Conservation (phyloP, 2,329 filamentous ascomycete genomes). For the Fusarium multiceps region DNA sequence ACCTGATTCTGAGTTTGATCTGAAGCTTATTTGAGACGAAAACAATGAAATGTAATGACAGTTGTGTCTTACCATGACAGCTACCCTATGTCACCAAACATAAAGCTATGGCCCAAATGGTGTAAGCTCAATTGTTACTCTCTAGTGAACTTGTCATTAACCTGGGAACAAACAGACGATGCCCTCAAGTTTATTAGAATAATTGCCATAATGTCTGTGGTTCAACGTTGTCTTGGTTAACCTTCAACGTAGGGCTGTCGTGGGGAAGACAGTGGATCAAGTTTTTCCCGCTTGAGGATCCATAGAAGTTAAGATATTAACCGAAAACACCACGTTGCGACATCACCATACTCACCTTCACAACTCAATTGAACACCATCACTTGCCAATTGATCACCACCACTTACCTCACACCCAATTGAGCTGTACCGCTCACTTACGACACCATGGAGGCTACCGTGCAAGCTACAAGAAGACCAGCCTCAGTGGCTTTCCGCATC, state of each 20-base stretch:
- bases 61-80: neutral
- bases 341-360: slow-evolving; percentile 10
- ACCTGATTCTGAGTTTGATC: neutral
- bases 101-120: neutral
- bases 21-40: neutral
- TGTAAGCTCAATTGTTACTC: neutral
- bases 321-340: slow-evolving; percentile 22
- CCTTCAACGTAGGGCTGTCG: slow-evolving; percentile 3
- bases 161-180: neutral
- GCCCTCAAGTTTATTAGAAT: no score
- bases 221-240: neutral
- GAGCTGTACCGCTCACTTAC: neutral
- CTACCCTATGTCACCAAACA: neutral
- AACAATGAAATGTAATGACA: neutral
- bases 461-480: slow-evolving; percentile 36
- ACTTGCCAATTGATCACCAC: neutral
- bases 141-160: fast-evolving
- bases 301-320: slow-evolving; percentile 12
- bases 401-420: neutral
- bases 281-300: slow-evolving; percentile 41
- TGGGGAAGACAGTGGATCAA: slow-evolving; percentile 42
- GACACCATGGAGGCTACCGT: slow-evolving; percentile 25
- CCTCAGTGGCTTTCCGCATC: slow-evolving; percentile 57
- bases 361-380: neutral
- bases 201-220: neutral